Percentiles rank a stretch among this genome's conserved stretches.
Evolutionary conservation across 2,329 filamentous ascomycete genomes (phyloP).

Genomic region (Fusarium phyllophilum): DNA sequence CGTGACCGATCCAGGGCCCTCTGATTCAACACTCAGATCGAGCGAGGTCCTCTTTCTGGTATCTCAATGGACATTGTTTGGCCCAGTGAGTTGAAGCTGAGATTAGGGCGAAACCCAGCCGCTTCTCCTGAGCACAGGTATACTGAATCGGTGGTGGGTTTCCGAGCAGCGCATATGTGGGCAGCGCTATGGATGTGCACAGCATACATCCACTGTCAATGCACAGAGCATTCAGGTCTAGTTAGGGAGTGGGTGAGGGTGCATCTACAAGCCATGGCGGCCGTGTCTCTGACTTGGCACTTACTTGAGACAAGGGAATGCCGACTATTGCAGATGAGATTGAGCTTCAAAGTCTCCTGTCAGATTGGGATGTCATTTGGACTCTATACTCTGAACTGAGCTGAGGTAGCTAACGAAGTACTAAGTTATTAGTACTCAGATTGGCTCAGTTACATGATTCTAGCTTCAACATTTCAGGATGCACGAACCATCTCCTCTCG

Average conservation of each 20-base stretch:
- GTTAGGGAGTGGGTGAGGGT: not conserved
- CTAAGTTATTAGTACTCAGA: not conserved
- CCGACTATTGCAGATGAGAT: not conserved
- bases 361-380: not conserved
- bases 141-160: conserved; percentile 21
- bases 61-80: conserved; percentile 4
- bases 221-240: not conserved
- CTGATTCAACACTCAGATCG: conserved; percentile 12
- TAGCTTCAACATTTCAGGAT: not conserved
- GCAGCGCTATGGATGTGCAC: not conserved
- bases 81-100: conserved; percentile 3
- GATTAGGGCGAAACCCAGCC: conserved; percentile 18
- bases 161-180: conserved; percentile 16
- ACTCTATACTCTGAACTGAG: not conserved
- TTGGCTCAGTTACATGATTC: not conserved
- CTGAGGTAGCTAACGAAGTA: not conserved
- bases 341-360: not conserved
- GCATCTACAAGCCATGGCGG: not conserved
- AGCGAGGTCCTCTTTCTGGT: not conserved
- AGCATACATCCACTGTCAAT: not conserved
- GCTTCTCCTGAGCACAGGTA: conserved; percentile 12
- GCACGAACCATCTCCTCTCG: not conserved
- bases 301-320: not conserved
- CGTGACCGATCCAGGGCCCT: conserved; percentile 22
- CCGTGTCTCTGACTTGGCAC: not conserved